Conservation (phyloP, 2,329 filamentous ascomycete genomes). For the Clarireedia hainanense region DNA sequence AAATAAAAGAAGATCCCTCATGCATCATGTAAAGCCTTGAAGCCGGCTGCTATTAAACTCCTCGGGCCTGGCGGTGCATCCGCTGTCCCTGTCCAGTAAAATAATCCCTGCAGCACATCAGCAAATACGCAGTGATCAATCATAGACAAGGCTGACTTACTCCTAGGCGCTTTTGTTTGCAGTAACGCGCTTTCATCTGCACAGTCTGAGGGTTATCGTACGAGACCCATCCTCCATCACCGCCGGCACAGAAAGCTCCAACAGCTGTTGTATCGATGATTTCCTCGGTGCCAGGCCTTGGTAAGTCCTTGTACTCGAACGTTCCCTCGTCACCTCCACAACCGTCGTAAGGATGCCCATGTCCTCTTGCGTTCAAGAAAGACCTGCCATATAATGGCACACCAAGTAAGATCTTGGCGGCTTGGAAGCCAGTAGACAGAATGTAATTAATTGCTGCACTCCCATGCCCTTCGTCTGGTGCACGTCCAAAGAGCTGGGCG, state of each 20-base stretch:
- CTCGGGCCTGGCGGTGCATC: constrained; percentile 54
- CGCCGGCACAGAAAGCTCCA: constrained; percentile 65
- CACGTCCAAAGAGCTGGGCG: constrained; percentile 57
- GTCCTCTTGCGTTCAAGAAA: constrained; percentile 57
- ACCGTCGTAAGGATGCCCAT: constrained; percentile 53
- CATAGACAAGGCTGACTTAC: constrained; percentile 29
- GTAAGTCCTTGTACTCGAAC: constrained; percentile 68
- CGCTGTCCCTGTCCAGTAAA: constrained; percentile 74
- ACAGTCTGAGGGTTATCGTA: constrained; percentile 77
- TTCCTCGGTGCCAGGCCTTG: constrained; percentile 53
- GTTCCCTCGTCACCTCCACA: constrained; percentile 56
- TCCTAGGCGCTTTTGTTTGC: constrained; percentile 61
- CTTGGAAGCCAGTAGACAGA: constrained; percentile 55
- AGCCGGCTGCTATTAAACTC: constrained; percentile 51
- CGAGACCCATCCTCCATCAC: constrained; percentile 68
- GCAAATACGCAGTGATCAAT: neutral
- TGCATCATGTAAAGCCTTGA: constrained; percentile 43
- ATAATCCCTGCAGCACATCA: constrained; percentile 49
- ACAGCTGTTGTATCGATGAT: constrained; percentile 58
- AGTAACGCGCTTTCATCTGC: constrained; percentile 65
- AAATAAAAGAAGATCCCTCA: neutral
- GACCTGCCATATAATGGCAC: constrained; percentile 70
- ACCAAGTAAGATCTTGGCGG: constrained; percentile 66
- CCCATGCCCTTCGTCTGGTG: constrained; percentile 52
- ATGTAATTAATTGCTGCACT: constrained; percentile 60